Percentiles rank a stretch among this genome's conserved stretches.
Evolutionary conservation across 2,329 filamentous ascomycete genomes (phyloP).

Genomic region (Ascochyta fabae): DNA sequence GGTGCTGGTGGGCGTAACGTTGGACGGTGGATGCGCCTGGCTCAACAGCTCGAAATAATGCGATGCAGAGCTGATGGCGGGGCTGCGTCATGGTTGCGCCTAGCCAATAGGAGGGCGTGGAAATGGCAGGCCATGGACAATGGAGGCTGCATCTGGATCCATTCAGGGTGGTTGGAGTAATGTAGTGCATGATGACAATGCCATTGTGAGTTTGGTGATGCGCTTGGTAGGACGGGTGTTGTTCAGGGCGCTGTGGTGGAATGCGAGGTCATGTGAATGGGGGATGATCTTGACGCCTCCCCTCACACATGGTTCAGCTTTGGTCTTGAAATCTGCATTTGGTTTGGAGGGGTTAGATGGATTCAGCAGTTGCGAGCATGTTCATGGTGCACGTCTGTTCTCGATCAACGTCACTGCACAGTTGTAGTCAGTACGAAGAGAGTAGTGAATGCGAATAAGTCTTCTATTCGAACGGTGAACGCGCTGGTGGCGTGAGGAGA

Average conservation of each 20-base stretch:
- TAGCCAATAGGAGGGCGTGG: slow-evolving; percentile 15
- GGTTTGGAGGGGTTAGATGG: no score
- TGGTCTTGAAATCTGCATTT: background rate
- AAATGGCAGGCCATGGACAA: slow-evolving; percentile 1
- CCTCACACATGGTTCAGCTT: background rate
- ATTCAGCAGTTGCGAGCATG: no score
- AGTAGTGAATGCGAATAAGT: no score
- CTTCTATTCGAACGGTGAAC: no score
- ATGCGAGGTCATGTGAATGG: background rate
- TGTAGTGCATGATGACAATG: background rate
- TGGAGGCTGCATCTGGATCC: background rate
- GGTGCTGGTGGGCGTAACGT: background rate
- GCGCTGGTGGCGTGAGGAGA: no score
- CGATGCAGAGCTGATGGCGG: slow-evolving; percentile 6
- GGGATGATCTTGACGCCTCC: no score
- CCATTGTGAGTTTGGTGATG: background rate
- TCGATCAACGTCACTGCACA: no score
- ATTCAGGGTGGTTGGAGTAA: background rate
- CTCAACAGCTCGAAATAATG: slow-evolving; percentile 1
- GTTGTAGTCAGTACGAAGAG: no score
- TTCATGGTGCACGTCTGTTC: no score
- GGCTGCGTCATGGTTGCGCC: slow-evolving; percentile 11
- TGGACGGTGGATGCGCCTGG: background rate
- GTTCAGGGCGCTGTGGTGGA: background rate
- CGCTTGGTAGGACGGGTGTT: background rate